A percentile compares a stretch with the other conserved stretches of the same genome.
These are phyloP conservation scores for Rhizopogon roseolus DNA, from an alignment of 768 basidiomycete species.

Conservation along the genomic window DNA sequence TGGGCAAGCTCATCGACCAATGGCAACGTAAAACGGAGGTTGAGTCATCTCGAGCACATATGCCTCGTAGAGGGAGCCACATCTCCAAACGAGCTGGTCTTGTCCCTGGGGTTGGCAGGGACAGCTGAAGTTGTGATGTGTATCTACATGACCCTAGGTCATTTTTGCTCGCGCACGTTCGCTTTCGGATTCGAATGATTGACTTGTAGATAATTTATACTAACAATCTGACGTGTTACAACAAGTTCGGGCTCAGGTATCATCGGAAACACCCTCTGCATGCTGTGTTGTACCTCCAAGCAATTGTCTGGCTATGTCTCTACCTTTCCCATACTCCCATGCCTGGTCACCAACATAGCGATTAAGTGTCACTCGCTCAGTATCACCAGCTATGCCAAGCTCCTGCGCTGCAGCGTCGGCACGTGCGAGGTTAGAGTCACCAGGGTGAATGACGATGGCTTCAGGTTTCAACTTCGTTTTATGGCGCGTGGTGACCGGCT, in stretches of 20 bases:
- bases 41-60: constrained; percentile 33
- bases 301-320: constrained; percentile 43
- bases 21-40: constrained; percentile 78
- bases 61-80: constrained; percentile 32
- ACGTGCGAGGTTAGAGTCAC: constrained; percentile 58
- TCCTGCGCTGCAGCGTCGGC: constrained; percentile 59
- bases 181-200: background rate
- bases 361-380: constrained; percentile 41
- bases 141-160: background rate
- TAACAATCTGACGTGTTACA: background rate
- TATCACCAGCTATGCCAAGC: constrained; percentile 45
- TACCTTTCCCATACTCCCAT: constrained; percentile 52
- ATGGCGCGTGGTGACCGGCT: constrained; percentile 26
- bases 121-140: constrained; percentile 12
- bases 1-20: constrained; percentile 80
- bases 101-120: constrained; percentile 16
- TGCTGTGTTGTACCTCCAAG: constrained; percentile 22
- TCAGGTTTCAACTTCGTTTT: constrained; percentile 54
- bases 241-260: background rate
- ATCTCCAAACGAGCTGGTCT: constrained; percentile 37
- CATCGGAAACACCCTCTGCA: background rate
- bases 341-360: constrained; percentile 30
- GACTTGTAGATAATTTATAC: background rate
- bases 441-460: constrained; percentile 58
- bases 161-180: background rate